A percentile compares a stretch with the other conserved stretches of the same genome.
Conservation (phyloP, 805 yeast species). For the Cyberlindnera galapagoensis region DNA sequence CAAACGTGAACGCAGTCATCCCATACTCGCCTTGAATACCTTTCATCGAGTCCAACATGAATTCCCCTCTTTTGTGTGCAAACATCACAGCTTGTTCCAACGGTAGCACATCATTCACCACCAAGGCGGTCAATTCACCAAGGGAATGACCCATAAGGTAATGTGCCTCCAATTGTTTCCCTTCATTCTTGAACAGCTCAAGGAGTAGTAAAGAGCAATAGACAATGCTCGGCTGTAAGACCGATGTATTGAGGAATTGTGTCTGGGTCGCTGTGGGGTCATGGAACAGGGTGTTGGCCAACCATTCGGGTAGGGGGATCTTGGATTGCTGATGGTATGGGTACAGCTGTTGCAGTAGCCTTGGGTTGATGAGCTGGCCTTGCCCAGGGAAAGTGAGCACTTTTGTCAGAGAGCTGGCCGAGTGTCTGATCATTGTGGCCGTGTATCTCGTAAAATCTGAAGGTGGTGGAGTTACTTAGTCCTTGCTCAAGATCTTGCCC, state of each 20-base stretch:
- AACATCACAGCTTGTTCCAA: conserved; percentile 12
- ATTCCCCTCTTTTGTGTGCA: conserved; percentile 30
- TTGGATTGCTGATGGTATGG: conserved; percentile 8
- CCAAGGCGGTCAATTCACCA: conserved; percentile 36
- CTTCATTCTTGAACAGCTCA: conserved; percentile 19
- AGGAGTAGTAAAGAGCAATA: conserved; percentile 20
- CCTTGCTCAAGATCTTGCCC: no score
- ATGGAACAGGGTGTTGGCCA: conserved; percentile 10
- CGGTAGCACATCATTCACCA: conserved; percentile 26
- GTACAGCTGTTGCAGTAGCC: conserved; percentile 6
- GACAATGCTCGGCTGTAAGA: conserved; percentile 24
- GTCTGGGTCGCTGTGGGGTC: conserved; percentile 6
- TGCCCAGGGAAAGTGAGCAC: conserved; percentile 23
- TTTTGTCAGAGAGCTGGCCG: conserved; percentile 3
- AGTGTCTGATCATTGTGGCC: conserved; percentile 9
- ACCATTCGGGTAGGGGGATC: conserved; percentile 7
- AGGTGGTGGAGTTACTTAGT: no score
- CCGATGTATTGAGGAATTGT: conserved; percentile 25
- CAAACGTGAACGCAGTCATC: conserved; percentile 32
- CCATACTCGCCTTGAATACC: conserved; percentile 23
- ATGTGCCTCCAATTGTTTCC: conserved; percentile 13
- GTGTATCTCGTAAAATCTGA: no score
- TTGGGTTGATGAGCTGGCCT: conserved; percentile 15
- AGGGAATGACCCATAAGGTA: conserved; percentile 37
- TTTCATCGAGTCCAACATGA: conserved; percentile 29